Evolutionary conservation across 2,329 filamentous ascomycete genomes (phyloP), one percentile per base, ranked within the genome.

Genomic region (Epicoccum sorghinum): DNA sequence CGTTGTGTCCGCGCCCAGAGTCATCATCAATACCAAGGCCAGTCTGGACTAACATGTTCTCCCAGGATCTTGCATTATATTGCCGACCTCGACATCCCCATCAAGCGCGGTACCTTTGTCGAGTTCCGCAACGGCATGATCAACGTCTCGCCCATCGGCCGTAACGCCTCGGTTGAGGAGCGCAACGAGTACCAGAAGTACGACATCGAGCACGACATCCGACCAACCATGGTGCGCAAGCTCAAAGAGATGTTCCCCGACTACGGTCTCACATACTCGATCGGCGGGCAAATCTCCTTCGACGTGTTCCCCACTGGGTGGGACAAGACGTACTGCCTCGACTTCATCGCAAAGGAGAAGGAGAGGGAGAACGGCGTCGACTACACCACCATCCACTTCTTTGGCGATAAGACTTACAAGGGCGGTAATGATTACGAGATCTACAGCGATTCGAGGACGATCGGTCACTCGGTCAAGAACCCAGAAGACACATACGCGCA

Each of bases 351-450:
- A 79, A 83, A 83, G 60, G 93, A 97, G 76, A 87, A 89, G 68
- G 73, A 77, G 14, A 62, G 75, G 74, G 81, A 83, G 36, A 87
- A 85, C 69, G 88, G 89, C 59, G 80, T 96, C 60, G 79, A 87
- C 23, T 98, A 93, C 82, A 90, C 86, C 65, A 93, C 85, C 39
- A 89, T 98, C 66, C 95, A 98, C 82, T 98, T 98, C 84, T 99
- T 98, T 70, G 95, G 95, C 62, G 95, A 99, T 83, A 99, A 98
- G 87, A 90, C 90, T 24, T 87, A 86, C 72, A 78, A 88, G 75
- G 93, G 95, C 60, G 95, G 95, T 58, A 99, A 98, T 76, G 95
- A 99, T 78, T 93, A 88, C 74, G 93, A 98, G 81, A 97, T 99
- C 73, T 98, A 89, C 77, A 82, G 79, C 62, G 93, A 98, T 74